phyloP scores from a whole-genome alignment of 2,329 filamentous ascomycete genomes.

The Hansfordia pulvinata region DNA sequence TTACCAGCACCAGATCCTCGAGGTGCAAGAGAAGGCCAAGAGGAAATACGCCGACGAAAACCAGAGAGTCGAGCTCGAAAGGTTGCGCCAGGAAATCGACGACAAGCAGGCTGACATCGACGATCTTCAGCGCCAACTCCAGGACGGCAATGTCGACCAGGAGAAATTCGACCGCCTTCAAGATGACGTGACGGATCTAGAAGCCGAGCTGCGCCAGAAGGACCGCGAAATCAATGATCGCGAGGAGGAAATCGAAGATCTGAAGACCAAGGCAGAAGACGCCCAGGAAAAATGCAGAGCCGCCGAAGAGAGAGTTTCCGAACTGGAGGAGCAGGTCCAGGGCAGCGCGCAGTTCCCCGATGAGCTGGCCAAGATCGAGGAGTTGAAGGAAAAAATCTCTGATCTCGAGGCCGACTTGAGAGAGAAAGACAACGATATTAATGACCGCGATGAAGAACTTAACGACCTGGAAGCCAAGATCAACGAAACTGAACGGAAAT shows the following conservation, averaged over 20 bases:
- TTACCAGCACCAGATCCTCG: slow-evolving; percentile 68
- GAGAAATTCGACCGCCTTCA: slow-evolving; percentile 53
- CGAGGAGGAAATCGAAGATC: slow-evolving; percentile 59
- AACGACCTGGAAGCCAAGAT: slow-evolving; percentile 34
- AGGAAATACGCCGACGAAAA: slow-evolving; percentile 60
- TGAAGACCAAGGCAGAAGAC: slow-evolving; percentile 41
- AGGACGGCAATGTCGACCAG: slow-evolving; percentile 39
- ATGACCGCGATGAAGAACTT: slow-evolving; percentile 36
- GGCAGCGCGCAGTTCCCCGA: too few species aligned
- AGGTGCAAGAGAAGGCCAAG: slow-evolving; percentile 72
- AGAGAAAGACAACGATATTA: slow-evolving; percentile 43
- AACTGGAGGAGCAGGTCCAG: slow-evolving; percentile 22
- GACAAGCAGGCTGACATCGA: slow-evolving; percentile 48
- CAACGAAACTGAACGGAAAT: slow-evolving; percentile 39
- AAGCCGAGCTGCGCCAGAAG: slow-evolving; percentile 63
- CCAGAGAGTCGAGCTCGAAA: slow-evolving; percentile 46
- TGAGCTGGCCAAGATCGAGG: slow-evolving; percentile 22
- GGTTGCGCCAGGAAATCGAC: slow-evolving; percentile 40
- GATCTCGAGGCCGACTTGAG: slow-evolving; percentile 42
- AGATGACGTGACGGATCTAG: slow-evolving; percentile 63
- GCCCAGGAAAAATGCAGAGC: slow-evolving; percentile 25
- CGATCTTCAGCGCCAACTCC: slow-evolving; percentile 44
- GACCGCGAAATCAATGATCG: slow-evolving; percentile 59
- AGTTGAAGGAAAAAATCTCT: slow-evolving; percentile 30
- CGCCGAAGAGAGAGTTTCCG: slow-evolving; percentile 8